Percentiles rank a stretch among this genome's conserved stretches.
phyloP scores from a whole-genome alignment of 768 basidiomycete genomes.

The Antrodiella citrinella region DNA sequence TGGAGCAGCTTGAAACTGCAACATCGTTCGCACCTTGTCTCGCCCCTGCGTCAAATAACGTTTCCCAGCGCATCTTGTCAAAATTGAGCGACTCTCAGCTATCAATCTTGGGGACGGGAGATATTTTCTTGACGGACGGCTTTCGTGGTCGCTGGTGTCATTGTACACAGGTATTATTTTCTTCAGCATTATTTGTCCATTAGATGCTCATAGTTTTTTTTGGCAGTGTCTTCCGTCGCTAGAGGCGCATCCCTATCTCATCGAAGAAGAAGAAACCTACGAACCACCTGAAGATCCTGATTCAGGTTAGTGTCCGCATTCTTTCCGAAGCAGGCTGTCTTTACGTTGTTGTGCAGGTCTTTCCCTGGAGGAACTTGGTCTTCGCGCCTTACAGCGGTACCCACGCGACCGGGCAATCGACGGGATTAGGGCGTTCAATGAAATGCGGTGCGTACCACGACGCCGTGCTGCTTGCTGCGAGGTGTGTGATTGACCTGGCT shows the following conservation, averaged over 20 bases:
- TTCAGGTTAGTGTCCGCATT: constrained; percentile 39
- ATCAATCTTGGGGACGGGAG: constrained; percentile 46
- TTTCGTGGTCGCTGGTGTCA: constrained; percentile 78
- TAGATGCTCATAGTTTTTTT: neutral
- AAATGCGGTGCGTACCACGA: constrained; percentile 54
- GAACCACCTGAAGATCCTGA: constrained; percentile 85
- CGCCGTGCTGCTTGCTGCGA: too few species aligned
- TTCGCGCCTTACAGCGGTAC: constrained; percentile 64
- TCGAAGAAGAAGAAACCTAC: constrained; percentile 77
- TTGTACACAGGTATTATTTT: constrained; percentile 46
- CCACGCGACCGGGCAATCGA: constrained; percentile 79
- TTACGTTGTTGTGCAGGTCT: constrained; percentile 35
- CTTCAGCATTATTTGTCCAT: neutral
- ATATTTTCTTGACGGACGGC: constrained; percentile 66
- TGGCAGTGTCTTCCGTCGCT: constrained; percentile 53
- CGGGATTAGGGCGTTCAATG: constrained; percentile 77
- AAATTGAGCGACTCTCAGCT: neutral
- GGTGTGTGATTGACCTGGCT: neutral
- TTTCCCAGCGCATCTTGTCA: constrained; percentile 38
- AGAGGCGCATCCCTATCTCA: constrained; percentile 46
- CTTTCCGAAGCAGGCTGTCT: neutral
- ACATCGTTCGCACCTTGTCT: constrained; percentile 35
- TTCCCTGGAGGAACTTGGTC: constrained; percentile 76
- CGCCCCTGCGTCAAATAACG: constrained; percentile 41
- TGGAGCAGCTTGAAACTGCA: constrained; percentile 27